Base-by-base conservation (phyloP, 2,329 filamentous ascomycete species). In the Apiospora sp. region DNA sequence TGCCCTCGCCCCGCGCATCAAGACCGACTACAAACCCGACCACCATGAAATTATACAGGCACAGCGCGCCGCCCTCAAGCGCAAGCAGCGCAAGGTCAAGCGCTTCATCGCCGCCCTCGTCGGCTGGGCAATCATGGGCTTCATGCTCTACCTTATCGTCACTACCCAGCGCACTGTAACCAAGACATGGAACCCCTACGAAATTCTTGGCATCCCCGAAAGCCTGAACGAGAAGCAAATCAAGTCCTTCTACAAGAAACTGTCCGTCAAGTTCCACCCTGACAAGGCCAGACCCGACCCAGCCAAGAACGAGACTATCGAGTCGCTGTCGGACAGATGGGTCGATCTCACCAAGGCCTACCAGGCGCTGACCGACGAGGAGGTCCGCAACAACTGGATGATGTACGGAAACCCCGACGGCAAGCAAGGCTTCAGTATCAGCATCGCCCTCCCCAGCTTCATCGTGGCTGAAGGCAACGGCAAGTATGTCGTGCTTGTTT, bases 341-440 rank as follows among this genome's bases (percentile, higher is more conserved):
- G 95, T 98, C 72, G 95, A 98, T 80, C 90, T 98, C 78, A 96
- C 94, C 77, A 99, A 99, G 86, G 96, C 96, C 8, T 99, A 98
- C 89, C 98, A 99, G 84, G 93, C 96, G 4, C 89, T 99, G 68
- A 99, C 97, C 5, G 96, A 99, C 80, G 97, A 99, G 84, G 96
- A 98, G 58, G 90, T 98, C 74, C 93, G 96, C 80, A 97, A 97
- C 85, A 99, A 99, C 86, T 99, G 94, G 83, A 92, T 98, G 71
- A 93, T 97, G 82, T 99, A 93, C 79, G 96, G 96, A 72, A 95
- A 99, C 82, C 96, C 96, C 8, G 96, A 99, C 81, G 96, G 96
- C 81, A 98, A 98, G 88, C 96, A 99, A 85, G 96, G 95, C 82
- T 96, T 95, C 84, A 98, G 95, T 84, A 98, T 99, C 80, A 96